phyloP scores from a whole-genome alignment of 2,329 filamentous ascomycete species.

The Fusarium dimerum region DNA sequence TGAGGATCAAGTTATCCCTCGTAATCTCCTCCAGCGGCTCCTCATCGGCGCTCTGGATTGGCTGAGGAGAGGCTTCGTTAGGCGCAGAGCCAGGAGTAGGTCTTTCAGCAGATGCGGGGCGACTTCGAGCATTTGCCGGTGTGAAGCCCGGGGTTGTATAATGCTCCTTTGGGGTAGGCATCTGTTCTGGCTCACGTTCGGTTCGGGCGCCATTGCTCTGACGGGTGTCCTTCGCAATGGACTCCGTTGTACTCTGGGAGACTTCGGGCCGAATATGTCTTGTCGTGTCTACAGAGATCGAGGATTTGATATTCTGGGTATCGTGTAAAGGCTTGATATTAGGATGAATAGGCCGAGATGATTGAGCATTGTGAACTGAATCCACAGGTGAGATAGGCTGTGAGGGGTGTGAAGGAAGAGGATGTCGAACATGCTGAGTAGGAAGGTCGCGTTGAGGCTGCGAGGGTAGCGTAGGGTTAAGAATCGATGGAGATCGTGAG shows the following conservation, averaged over 20 bases:
- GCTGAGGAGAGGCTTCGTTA: constrained; percentile 29
- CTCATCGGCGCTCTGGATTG: constrained; percentile 11
- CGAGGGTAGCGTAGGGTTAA: background rate
- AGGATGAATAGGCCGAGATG: background rate
- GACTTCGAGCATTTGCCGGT: constrained; percentile 32
- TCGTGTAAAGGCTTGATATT: background rate
- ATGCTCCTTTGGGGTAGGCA: constrained; percentile 30
- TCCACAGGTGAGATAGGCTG: background rate
- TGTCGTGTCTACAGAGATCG: background rate
- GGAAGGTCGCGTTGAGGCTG: background rate
- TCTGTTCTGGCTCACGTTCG: constrained; percentile 26
- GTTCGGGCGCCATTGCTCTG: constrained; percentile 12
- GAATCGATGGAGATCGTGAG: background rate
- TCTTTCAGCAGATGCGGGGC: constrained; percentile 29
- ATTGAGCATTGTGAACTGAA: background rate
- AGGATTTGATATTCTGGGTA: background rate
- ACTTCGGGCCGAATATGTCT: constrained; percentile 15
- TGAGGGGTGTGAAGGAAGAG: constrained; percentile 9
- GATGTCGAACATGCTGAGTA: constrained; percentile 13
- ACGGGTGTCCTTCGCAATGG: constrained; percentile 18
- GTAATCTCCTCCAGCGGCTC: constrained; percentile 42
- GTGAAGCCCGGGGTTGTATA: constrained; percentile 32
- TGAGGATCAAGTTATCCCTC: constrained; percentile 44
- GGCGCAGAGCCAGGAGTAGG: constrained; percentile 31
- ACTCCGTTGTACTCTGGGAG: constrained; percentile 23